Conservation (phyloP, 2,329 filamentous ascomycete genomes). For the Malbranchea zuffiana region DNA sequence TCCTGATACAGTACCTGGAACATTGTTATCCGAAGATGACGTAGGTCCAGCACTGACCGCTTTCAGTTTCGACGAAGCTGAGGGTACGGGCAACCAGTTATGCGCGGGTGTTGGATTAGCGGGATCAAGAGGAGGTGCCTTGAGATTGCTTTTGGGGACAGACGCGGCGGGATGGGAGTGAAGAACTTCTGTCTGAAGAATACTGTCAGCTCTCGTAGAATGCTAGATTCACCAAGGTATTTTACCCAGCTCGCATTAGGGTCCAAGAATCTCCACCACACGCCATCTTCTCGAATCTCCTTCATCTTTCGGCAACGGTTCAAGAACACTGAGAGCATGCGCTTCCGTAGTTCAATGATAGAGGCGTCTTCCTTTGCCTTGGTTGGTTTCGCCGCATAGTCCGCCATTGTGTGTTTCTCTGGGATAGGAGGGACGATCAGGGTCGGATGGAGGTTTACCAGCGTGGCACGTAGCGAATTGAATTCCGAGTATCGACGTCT, state of each 20-base stretch:
- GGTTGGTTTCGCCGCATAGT: conserved; percentile 95
- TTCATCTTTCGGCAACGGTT: conserved; percentile 92
- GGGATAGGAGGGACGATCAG: conserved; percentile 93
- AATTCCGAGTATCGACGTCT: conserved; percentile 95
- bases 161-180: conserved; percentile 82
- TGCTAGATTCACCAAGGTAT: conserved; percentile 7
- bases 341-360: conserved; percentile 92
- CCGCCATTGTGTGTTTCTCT: conserved; percentile 97
- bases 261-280: conserved; percentile 96
- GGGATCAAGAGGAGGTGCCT: conserved; percentile 87
- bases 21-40: conserved; percentile 37
- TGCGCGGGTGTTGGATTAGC: conserved; percentile 87
- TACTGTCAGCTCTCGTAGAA: neutral
- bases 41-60: conserved; percentile 21
- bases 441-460: conserved; percentile 86
- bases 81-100: conserved; percentile 74
- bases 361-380: conserved; percentile 95
- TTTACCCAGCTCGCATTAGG: conserved; percentile 96
- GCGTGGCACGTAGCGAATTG: conserved; percentile 73
- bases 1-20: conserved; percentile 49
- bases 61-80: conserved; percentile 75
- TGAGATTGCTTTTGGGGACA: conserved; percentile 86
- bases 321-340: conserved; percentile 91
- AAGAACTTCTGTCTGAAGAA: conserved; percentile 60
- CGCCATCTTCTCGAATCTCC: conserved; percentile 79